These are phyloP conservation scores for Colletotrichum godetiae DNA, from an alignment of 2,329 filamentous ascomycete species.

Conservation along the genomic window DNA sequence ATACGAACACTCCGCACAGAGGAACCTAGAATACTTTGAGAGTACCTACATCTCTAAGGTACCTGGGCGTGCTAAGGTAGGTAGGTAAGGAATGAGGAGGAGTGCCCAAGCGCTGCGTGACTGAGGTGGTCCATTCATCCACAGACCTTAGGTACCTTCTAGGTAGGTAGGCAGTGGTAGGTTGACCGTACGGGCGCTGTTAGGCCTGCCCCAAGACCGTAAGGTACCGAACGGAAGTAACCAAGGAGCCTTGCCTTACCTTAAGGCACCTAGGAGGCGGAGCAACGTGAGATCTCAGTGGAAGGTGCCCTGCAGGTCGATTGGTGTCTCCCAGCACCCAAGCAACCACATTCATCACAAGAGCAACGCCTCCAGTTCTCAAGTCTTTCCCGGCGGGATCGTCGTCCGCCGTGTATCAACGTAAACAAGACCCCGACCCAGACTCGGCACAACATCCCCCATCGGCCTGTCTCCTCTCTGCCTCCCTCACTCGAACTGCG, in stretches of 20 bases:
- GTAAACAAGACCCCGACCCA: slow-evolving; percentile 14
- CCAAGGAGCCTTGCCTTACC: no score
- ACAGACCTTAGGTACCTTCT: background rate
- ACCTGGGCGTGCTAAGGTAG: background rate
- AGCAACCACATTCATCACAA: slow-evolving; percentile 3
- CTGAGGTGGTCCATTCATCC: background rate
- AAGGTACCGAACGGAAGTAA: background rate
- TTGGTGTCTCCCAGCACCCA: slow-evolving; percentile 13
- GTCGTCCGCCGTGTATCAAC: background rate
- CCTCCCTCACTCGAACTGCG: no score
- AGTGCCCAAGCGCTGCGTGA: background rate
- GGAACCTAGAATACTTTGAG: no score
- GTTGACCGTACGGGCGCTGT: background rate
- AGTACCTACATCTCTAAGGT: background rate
- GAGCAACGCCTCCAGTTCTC: slow-evolving; percentile 7
- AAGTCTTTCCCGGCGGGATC: background rate
- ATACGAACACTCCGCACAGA: no score
- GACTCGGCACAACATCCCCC: background rate
- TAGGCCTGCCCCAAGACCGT: background rate
- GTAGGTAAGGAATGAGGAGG: no score
- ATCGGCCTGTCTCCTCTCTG: background rate
- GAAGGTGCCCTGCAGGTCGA: background rate
- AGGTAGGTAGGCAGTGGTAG: no score
- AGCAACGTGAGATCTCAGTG: background rate
- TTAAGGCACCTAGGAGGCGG: background rate